Percentiles rank a stretch among this genome's conserved stretches.
phyloP scores from a whole-genome alignment of 257 asterid genomes.

The Solanum corneliomulleri region DNA sequence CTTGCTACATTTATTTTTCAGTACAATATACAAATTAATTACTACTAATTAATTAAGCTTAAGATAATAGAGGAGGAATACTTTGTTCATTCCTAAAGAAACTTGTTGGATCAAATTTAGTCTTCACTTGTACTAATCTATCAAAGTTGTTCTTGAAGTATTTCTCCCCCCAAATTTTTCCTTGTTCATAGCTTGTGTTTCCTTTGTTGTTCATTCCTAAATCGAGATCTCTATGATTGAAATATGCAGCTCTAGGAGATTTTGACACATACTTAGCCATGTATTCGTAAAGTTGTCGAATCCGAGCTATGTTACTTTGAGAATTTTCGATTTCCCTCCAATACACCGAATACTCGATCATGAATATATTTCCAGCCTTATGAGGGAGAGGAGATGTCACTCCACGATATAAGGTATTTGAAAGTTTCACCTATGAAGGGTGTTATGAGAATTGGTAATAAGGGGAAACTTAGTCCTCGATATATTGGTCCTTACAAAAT shows the following conservation, averaged over 20 bases:
- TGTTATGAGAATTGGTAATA: too few species aligned
- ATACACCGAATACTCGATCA: neutral
- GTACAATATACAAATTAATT: neutral
- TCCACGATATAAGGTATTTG: too few species aligned
- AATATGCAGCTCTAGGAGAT: neutral
- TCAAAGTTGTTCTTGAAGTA: neutral
- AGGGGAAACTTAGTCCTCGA: too few species aligned
- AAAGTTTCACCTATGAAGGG: too few species aligned
- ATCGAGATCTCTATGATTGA: neutral
- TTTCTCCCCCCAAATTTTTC: neutral
- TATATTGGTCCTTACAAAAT: too few species aligned
- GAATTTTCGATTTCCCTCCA: neutral
- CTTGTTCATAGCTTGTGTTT: neutral
- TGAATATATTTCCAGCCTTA: neutral
- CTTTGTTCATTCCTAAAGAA: slow-evolving; percentile 1
- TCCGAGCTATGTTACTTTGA: neutral
- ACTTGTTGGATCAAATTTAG: neutral
- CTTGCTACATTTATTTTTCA: neutral
- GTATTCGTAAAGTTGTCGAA: neutral
- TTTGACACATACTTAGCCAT: neutral
- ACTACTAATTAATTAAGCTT: too few species aligned
- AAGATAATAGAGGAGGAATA: too few species aligned
- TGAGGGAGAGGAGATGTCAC: too few species aligned
- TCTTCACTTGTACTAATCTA: neutral
- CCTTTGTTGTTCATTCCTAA: neutral